Conservation (phyloP, 306 rosid species). For the Cucumis cinereus region DNA sequence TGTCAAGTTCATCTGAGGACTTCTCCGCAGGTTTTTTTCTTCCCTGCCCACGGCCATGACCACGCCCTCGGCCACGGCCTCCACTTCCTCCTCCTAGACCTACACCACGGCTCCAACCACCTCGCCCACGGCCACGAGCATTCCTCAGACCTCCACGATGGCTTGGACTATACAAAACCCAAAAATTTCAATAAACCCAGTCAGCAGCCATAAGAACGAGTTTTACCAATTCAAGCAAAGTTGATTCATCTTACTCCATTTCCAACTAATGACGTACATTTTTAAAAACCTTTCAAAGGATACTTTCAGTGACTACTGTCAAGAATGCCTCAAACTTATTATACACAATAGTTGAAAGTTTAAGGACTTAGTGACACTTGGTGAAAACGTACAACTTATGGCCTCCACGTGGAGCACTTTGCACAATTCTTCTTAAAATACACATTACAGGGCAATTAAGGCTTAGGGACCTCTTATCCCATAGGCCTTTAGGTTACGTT, state of each 20-base stretch:
- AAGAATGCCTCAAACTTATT: too few species aligned
- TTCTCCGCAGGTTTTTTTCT: constrained; percentile 47
- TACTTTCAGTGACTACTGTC: background rate
- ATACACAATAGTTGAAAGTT: too few species aligned
- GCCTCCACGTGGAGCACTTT: too few species aligned
- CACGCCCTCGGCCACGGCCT: constrained; percentile 7
- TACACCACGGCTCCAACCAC: constrained; percentile 12
- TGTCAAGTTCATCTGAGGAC: constrained; percentile 76
- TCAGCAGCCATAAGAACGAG: background rate
- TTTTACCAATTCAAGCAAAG: background rate
- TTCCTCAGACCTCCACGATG: constrained; percentile 44
- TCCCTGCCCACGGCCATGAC: constrained; percentile 38
- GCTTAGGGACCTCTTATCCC: too few species aligned
- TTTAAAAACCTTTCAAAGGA: background rate
- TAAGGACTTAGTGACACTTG: too few species aligned
- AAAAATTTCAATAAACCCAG: background rate
- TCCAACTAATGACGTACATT: background rate
- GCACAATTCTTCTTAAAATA: too few species aligned
- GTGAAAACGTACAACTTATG: too few species aligned
- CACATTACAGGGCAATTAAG: too few species aligned
- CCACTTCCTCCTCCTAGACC: constrained; percentile 11
- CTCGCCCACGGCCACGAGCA: constrained; percentile 18
- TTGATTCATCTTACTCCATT: background rate
- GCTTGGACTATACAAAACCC: constrained; percentile 22
- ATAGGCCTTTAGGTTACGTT: too few species aligned